Conservation (phyloP, 129 eudicot species). For the Flaveria bidentis region DNA sequence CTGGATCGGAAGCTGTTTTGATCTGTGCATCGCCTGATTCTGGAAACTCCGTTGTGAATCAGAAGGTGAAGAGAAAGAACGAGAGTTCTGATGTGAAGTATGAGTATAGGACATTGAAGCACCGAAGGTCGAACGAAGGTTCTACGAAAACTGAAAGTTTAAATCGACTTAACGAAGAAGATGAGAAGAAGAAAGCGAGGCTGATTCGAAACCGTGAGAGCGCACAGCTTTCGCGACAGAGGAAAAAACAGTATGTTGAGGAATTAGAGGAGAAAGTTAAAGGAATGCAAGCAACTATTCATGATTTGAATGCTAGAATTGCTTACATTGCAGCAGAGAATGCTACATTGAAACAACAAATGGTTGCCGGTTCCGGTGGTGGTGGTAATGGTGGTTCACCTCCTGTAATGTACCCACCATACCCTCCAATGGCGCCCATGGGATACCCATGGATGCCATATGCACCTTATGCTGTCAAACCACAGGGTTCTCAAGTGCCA, state of each 20-base stretch:
- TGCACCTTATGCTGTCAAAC: conserved; percentile 66
- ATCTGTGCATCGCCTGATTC: conserved; percentile 43
- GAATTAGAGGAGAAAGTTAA: conserved; percentile 94
- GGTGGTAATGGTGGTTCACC: conserved; percentile 44
- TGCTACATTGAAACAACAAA: conserved; percentile 69
- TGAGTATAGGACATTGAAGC: conserved; percentile 48
- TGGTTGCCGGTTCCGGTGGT: conserved; percentile 43
- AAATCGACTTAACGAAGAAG: conserved; percentile 36
- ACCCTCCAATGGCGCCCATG: conserved; percentile 62
- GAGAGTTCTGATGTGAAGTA: conserved; percentile 41
- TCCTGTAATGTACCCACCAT: conserved; percentile 64
- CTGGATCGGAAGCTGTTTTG: conserved; percentile 39
- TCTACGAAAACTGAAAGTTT: conserved; percentile 24
- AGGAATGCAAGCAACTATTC: conserved; percentile 77
- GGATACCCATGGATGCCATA: conserved; percentile 87
- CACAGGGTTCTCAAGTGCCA: conserved; percentile 87
- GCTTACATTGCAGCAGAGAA: conserved; percentile 69
- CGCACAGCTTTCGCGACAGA: conserved; percentile 89
- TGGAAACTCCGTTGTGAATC: conserved; percentile 50
- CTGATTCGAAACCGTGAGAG: conserved; percentile 87
- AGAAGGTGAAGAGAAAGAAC: conserved; percentile 72
- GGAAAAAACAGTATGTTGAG: conserved; percentile 89
- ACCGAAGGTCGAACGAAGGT: conserved; percentile 36
- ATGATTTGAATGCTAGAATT: conserved; percentile 72
- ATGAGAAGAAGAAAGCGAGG: conserved; percentile 81